A percentile compares a stretch with the other conserved stretches of the same genome.
Conservation (phyloP, 371 early-diverging fungal species). For the Blakeslea trispora region DNA sequence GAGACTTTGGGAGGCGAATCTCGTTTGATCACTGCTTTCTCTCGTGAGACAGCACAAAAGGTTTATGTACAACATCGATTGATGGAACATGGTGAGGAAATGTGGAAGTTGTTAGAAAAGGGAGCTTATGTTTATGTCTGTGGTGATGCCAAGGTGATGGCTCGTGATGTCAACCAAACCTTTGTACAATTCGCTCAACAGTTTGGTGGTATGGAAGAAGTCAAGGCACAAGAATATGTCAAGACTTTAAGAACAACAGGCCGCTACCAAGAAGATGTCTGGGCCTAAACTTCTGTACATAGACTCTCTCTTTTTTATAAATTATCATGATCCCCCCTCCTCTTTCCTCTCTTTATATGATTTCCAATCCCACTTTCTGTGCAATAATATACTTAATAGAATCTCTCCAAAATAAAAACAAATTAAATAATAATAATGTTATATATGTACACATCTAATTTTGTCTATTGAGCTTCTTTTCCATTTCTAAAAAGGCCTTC, state of each 20-base stretch:
- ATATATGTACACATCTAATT: not conserved
- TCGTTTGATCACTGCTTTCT: conserved; percentile 84
- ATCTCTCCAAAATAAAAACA: too few species aligned
- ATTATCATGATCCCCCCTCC: not conserved
- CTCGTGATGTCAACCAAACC: conserved; percentile 81
- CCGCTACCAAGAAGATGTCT: conserved; percentile 95
- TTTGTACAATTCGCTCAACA: conserved; percentile 71
- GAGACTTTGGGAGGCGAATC: conserved; percentile 57
- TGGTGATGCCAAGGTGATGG: conserved; percentile 97
- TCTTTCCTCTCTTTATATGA: too few species aligned
- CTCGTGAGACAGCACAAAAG: conserved; percentile 78
- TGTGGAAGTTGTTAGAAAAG: conserved; percentile 78
- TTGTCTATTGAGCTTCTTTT: conserved; percentile 28
- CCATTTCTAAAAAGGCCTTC: conserved; percentile 50
- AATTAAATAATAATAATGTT: too few species aligned
- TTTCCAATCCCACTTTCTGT: too few species aligned
- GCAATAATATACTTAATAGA: too few species aligned
- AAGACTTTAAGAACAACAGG: conserved; percentile 80
- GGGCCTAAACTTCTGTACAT: conserved; percentile 60
- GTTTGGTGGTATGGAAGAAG: conserved; percentile 70
- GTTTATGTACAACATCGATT: conserved; percentile 89
- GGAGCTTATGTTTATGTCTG: conserved; percentile 91
- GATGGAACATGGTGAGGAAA: conserved; percentile 56
- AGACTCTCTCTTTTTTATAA: too few species aligned
- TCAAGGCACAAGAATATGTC: conserved; percentile 74